Conservation (phyloP, 345 rosid genomes). For the Eucalyptus leucophloia region DNA sequence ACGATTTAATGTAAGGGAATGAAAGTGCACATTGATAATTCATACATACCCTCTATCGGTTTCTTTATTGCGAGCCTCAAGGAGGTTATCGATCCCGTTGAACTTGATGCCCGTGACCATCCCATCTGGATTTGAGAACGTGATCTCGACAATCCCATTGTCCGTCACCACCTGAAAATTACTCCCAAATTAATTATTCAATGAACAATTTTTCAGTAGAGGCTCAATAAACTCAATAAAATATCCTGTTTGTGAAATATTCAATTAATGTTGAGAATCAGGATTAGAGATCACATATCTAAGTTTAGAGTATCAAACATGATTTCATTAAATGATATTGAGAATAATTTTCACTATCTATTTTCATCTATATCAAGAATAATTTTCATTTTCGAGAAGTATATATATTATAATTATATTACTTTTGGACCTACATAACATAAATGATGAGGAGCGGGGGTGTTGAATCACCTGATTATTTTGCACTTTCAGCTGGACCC, state of each 20-base stretch:
- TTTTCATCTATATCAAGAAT: neutral
- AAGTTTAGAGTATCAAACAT: neutral
- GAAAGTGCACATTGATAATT: neutral
- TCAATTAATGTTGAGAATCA: neutral
- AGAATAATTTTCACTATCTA: neutral
- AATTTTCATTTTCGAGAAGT: neutral
- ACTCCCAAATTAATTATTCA: neutral
- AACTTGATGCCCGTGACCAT: constrained; percentile 8
- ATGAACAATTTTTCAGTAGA: neutral
- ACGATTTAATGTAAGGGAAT: neutral
- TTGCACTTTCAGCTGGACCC: neutral
- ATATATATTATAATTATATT: neutral
- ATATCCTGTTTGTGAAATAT: neutral
- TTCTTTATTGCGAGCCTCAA: neutral
- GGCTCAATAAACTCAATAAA: neutral
- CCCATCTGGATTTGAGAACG: constrained; percentile 12
- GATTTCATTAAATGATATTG: neutral
- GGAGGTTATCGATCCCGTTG: constrained; percentile 15
- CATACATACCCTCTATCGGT: neutral
- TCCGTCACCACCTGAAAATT: constrained; percentile 13
- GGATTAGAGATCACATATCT: neutral
- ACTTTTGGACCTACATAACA: neutral
- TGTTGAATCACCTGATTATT: neutral
- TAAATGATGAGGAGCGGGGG: neutral
- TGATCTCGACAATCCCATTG: constrained; percentile 22